Evolutionary conservation across 345 rosid species (phyloP), one percentile per base, ranked within the genome.

Genomic region (Salix purpurea): DNA sequence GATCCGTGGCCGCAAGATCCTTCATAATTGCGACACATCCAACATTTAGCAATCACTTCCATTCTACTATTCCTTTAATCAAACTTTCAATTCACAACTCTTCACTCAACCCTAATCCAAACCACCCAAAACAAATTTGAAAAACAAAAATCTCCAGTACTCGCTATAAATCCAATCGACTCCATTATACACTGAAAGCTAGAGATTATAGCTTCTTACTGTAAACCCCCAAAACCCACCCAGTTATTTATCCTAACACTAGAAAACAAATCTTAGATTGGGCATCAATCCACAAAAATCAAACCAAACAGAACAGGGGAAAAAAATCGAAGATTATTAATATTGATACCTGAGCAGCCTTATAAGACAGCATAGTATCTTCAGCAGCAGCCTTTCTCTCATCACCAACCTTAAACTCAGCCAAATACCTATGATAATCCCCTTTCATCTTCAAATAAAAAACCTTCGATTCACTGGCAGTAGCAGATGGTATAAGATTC

Each of bases 371-470:
- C 98, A 94, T 94, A 42, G 98, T 94, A 79, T 94, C 98, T 81
- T 92, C 98, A 23, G 96, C 98, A 44, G 98, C 97, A 2, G 96
- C 75, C 78, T 94, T 94, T 88, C 93, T 85, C 86, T 92, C 98
- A 69, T 92, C 97, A 0, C 94, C 97, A 70, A 78, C 77, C 84
- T 92, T 92, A 62, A 94, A 94, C 87, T 94, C 98, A 32, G 98
- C 98, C 88, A 94, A 56, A 74, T 94, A 94, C 77, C 98, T 87
- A 75, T 92, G 92, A 74, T 94, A 94, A 83, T 94, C 98, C 2
- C 98, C 98, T 74, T 94, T 94, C 98, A 94, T 94, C 89, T 94
- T 94, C 90, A 91, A 70, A 82, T 94, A 94, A 72, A 94, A 94
- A 4, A 94, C 97, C 87, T 92, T 93, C 2, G 96, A 90, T 84